These are phyloP conservation scores for Stevia rebaudiana DNA, from an alignment of 140 eudicot genomes.

Conservation along the genomic window DNA sequence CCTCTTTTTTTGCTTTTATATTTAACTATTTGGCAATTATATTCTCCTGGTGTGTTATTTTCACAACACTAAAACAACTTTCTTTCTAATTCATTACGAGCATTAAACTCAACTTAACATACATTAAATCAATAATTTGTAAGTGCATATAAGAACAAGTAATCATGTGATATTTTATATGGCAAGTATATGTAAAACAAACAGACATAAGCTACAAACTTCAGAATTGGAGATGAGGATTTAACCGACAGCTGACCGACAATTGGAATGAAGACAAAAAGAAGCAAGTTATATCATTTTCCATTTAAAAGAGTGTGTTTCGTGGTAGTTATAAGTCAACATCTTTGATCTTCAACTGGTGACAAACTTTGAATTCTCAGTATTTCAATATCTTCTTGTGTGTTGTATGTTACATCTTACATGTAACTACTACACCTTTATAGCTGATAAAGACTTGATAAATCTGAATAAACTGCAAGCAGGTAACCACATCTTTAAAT, in stretches of 20 bases:
- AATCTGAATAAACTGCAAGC: neutral
- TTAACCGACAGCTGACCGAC: slow-evolving; percentile 7
- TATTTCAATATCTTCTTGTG: neutral
- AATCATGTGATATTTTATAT: neutral
- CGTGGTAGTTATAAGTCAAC: slow-evolving; percentile 1
- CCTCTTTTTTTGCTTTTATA: slow-evolving; percentile 25
- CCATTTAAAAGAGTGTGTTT: neutral
- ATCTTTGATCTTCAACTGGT: neutral
- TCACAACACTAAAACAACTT: neutral
- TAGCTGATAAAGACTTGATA: neutral
- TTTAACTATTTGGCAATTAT: slow-evolving; percentile 21
- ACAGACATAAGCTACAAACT: neutral
- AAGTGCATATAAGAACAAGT: neutral
- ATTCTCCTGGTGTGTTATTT: slow-evolving; percentile 13
- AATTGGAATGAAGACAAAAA: slow-evolving; percentile 7
- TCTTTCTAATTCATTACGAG: neutral
- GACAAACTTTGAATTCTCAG: slow-evolving; percentile 1
- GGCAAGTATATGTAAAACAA: neutral
- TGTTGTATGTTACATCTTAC: neutral
- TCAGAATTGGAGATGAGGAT: neutral
- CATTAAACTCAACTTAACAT: neutral
- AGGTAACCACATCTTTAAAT: neutral
- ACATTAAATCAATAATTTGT: neutral
- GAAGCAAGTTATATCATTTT: slow-evolving; percentile 4
- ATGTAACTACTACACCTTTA: slow-evolving; percentile 3